Percentiles rank a stretch among this genome's conserved stretches.
Evolutionary conservation across 208 protist genomes (phyloP).

Genomic region (Perkinsela sp.): DNA sequence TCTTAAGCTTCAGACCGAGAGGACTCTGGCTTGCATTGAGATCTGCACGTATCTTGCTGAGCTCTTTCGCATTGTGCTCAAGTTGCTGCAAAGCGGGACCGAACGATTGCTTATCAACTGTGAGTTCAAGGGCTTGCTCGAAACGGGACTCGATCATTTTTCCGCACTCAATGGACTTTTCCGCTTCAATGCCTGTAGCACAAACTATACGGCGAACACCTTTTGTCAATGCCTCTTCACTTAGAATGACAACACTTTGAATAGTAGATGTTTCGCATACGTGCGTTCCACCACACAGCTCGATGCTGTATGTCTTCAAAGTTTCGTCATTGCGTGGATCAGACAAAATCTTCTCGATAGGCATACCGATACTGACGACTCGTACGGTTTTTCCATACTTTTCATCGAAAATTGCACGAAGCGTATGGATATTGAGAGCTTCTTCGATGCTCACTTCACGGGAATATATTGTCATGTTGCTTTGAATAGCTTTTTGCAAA

Average conservation of each 20-base stretch:
- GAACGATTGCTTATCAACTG: constrained; percentile 7
- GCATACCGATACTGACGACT: constrained; percentile 78
- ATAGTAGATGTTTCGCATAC: constrained; percentile 48
- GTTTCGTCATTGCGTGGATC: constrained; percentile 43
- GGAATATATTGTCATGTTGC: constrained; percentile 41
- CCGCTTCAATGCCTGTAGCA: constrained; percentile 25
- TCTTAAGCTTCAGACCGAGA: constrained; percentile 28
- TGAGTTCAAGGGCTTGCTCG: constrained; percentile 10
- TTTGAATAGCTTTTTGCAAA: constrained; percentile 54
- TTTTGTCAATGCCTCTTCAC: constrained; percentile 74
- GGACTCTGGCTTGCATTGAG: constrained; percentile 39
- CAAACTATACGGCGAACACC: constrained; percentile 56
- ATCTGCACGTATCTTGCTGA: constrained; percentile 62
- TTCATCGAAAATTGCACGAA: constrained; percentile 84
- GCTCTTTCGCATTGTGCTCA: constrained; percentile 33
- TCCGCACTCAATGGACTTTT: constrained; percentile 15
- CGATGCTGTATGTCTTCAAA: constrained; percentile 63
- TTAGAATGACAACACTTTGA: constrained; percentile 61
- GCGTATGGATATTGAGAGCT: constrained; percentile 30
- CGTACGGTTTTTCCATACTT: constrained; percentile 92
- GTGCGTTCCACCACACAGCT: constrained; percentile 93
- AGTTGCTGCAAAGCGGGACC: neutral
- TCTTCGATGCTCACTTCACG: constrained; percentile 45
- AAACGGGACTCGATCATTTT: constrained; percentile 20
- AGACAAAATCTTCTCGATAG: constrained; percentile 55